These are phyloP conservation scores for Tolypocladium guangdongense DNA, from an alignment of 2,329 filamentous ascomycete genomes.

Conservation along the genomic window DNA sequence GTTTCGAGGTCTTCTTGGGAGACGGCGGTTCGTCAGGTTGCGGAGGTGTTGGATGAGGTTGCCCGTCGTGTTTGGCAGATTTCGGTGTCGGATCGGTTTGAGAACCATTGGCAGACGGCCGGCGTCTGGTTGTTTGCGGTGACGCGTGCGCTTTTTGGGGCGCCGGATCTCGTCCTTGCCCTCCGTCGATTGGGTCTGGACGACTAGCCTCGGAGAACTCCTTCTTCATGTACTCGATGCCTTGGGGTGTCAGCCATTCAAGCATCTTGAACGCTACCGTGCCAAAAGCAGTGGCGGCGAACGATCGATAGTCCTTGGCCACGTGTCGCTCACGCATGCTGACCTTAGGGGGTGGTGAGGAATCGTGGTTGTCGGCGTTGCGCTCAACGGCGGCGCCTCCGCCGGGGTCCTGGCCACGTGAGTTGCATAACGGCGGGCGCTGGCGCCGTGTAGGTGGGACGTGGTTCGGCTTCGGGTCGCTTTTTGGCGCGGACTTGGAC, in stretches of 20 bases:
- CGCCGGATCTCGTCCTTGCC: background rate
- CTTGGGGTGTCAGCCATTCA: slow-evolving; percentile 55
- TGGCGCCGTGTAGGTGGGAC: slow-evolving; percentile 1
- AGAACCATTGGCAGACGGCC: background rate
- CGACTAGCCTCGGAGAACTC: slow-evolving; percentile 15
- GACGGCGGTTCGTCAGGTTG: slow-evolving; percentile 3
- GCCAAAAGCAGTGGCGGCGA: slow-evolving; percentile 52
- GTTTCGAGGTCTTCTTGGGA: slow-evolving; percentile 3
- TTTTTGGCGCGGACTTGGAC: background rate
- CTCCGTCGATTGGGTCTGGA: slow-evolving; percentile 3
- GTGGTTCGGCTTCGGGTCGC: background rate
- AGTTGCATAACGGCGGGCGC: background rate
- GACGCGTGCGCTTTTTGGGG: background rate
- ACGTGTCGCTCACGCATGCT: slow-evolving; percentile 33
- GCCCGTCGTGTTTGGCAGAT: background rate
- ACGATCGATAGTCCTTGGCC: slow-evolving; percentile 47
- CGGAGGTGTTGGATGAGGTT: background rate
- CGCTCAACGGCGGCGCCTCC: background rate
- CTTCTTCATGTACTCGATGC: slow-evolving; percentile 36
- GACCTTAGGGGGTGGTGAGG: slow-evolving; percentile 14
- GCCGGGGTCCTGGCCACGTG: background rate
- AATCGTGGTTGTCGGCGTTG: background rate
- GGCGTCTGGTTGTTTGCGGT: background rate
- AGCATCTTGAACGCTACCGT: slow-evolving; percentile 59
- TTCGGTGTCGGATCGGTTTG: background rate